Base-by-base conservation (phyloP, 2,329 filamentous ascomycete species). In the Alternaria viburni region DNA sequence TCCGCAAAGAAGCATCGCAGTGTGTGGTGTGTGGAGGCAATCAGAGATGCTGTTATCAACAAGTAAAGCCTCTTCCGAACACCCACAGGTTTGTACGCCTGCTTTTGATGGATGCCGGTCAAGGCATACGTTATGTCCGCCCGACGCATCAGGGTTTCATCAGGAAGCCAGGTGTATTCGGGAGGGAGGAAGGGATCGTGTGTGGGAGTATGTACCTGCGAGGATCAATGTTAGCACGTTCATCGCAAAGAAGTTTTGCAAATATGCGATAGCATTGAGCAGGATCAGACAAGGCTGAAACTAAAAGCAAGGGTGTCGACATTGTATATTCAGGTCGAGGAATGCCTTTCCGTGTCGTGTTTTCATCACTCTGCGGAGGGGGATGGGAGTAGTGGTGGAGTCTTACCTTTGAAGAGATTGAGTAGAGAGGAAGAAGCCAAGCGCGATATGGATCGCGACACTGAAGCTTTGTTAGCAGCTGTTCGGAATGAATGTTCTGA, bases 21-120 rank as follows among this genome's bases (percentile, higher is more conserved):
- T 43, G 49, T 41, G 46, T 61, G 56, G 59, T 28, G 43, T 57
- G 47, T 66, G 25, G 64, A 63, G 74, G 69, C 71, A 73, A 83
- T 89, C 87, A 89, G 87, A 87, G 86, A 89, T 88, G 87, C 88
- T 81, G 84, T 89, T 89, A 85, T 90, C 87, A 89, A 89, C 87
- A 89, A 89, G 86, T 85, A 85, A 81, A 78, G 83, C 84, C 81
- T 74, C 78, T 76, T 74, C 75, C 79, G 73, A 79, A 80, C 84
- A 85, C 78, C 86, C 84, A 84, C 86, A 86, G 83, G 86, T 87
- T 89, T 89, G 87, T 89, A 89, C 86, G 86, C 82, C 83, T 83
- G 81, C 81, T 86, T 82, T 84, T 74, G 70, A 80, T 79, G 85
- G 83, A 82, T 84, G 84, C 76, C 77, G 77, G 79, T 76, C 76